A percentile compares a stretch with the other conserved stretches of the same genome.
Conservation (phyloP, 2,329 filamentous ascomycete species). For the Septoria linicola region DNA sequence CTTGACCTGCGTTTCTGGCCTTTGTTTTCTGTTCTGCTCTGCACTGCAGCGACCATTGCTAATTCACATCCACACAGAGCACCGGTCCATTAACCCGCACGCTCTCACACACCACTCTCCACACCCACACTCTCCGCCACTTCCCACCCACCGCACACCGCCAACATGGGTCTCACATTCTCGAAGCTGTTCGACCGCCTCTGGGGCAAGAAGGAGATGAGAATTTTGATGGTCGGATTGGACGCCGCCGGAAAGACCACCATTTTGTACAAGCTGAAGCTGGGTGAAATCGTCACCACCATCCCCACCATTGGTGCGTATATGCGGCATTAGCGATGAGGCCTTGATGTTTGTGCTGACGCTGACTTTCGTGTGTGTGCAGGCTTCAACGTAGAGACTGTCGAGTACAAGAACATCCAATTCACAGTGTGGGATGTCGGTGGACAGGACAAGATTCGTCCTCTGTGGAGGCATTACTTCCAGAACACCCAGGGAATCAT, state of each 20-base stretch:
- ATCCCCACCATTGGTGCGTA: conserved; percentile 82
- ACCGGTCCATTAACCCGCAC: background rate
- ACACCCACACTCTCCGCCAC: conserved; percentile 10
- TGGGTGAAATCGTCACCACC: conserved; percentile 95
- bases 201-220: conserved; percentile 99
- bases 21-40: background rate
- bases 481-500: conserved; percentile 94
- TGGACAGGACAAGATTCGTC: conserved; percentile 97
- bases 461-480: conserved; percentile 97
- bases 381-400: conserved; percentile 97
- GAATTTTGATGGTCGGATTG: conserved; percentile 94
- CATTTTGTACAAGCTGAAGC: conserved; percentile 98
- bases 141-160: conserved; percentile 41
- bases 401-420: conserved; percentile 99
- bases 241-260: conserved; percentile 99
- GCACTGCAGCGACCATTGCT: conserved; percentile 4
- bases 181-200: conserved; percentile 98
- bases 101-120: background rate
- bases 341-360: conserved; percentile 13
- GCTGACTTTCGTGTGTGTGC: conserved; percentile 7
- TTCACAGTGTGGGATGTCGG: conserved; percentile 99
- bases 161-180: conserved; percentile 86
- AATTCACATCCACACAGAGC: background rate
- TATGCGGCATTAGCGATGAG: background rate
- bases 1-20: background rate